Conservation (phyloP, 805 yeast species). For the Metschnikowia koreensis region DNA sequence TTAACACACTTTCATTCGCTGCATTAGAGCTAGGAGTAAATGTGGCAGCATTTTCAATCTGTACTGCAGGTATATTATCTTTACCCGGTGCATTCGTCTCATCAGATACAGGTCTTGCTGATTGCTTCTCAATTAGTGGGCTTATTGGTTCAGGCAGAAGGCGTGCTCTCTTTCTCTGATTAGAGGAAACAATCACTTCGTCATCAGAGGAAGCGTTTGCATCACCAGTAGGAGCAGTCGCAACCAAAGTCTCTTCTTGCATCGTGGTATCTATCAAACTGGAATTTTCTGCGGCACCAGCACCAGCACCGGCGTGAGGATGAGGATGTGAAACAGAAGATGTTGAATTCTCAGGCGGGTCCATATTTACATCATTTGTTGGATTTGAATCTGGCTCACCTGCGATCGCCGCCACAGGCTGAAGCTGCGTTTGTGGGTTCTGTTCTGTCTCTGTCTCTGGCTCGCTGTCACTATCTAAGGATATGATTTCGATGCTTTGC, state of each 20-base stretch:
- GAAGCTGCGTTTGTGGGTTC: background rate
- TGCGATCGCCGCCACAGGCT: background rate
- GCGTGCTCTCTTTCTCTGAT: constrained; percentile 3
- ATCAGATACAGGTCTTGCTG: no score
- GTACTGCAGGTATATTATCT: no score
- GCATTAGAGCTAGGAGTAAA: no score
- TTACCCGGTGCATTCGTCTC: no score
- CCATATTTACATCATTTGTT: background rate
- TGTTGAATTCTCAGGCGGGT: no score
- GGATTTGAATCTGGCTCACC: background rate
- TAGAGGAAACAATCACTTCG: background rate
- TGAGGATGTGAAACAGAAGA: background rate
- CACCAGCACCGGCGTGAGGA: constrained; percentile 21
- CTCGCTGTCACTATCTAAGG: constrained; percentile 51
- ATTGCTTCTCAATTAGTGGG: background rate
- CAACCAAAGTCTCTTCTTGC: background rate
- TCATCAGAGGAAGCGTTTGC: constrained; percentile 1
- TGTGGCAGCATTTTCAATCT: no score
- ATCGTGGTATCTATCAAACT: background rate
- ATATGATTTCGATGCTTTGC: constrained; percentile 43
- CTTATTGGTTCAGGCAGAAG: constrained; percentile 6
- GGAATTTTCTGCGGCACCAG: constrained; percentile 7
- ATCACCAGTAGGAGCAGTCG: background rate
- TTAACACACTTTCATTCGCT: no score
- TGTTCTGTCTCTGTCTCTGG: background rate